These are phyloP conservation scores for Talaromyces amestolkiae DNA, from an alignment of 2,329 filamentous ascomycete genomes.

Conservation along the genomic window DNA sequence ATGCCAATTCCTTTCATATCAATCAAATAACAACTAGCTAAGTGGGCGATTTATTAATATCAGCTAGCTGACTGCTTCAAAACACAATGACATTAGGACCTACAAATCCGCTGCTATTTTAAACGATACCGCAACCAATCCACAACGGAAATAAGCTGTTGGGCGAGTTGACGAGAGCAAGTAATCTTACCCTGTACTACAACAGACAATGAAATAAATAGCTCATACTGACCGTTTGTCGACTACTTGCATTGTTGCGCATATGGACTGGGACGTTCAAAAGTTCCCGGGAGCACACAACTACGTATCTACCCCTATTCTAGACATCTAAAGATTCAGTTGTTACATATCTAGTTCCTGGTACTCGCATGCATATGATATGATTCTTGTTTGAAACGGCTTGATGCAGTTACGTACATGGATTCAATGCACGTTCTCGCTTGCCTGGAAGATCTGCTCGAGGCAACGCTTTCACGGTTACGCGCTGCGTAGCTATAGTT, in stretches of 20 bases:
- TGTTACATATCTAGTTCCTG: neutral
- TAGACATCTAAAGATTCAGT: too few species aligned
- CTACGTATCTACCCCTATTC: neutral
- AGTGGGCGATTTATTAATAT: neutral
- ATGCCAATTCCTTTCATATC: neutral
- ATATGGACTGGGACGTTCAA: neutral
- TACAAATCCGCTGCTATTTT: neutral
- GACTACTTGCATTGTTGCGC: neutral
- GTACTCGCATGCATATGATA: neutral
- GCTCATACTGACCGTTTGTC: neutral
- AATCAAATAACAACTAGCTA: too few species aligned
- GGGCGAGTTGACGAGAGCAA: neutral
- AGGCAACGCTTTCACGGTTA: neutral
- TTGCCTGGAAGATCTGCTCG: neutral
- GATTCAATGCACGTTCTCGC: neutral
- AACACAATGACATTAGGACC: neutral
- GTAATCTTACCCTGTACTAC: neutral
- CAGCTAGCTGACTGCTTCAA: neutral
- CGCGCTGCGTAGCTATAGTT: neutral
- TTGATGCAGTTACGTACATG: neutral
- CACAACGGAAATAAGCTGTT: neutral
- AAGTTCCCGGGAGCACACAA: neutral
- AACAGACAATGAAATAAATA: neutral
- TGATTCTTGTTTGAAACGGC: neutral
- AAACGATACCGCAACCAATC: neutral